Conservation (phyloP, 2,329 filamentous ascomycete species). For the Fusarium sp. region DNA sequence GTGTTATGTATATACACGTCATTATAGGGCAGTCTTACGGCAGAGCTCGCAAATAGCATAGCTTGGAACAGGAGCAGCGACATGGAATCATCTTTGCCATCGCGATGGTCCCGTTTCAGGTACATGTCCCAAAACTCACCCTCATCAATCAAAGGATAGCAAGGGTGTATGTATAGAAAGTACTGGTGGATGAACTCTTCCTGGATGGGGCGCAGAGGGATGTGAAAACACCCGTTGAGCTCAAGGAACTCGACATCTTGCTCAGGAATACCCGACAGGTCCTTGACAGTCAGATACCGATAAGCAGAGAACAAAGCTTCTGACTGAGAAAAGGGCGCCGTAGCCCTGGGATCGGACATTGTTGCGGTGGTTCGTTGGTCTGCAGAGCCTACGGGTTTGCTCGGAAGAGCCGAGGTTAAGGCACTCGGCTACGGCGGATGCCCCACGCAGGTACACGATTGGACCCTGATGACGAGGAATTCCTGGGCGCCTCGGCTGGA, state of each 20-base stretch:
- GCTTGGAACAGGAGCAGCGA: conserved; percentile 23
- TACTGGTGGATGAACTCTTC: conserved; percentile 21
- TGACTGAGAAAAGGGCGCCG: conserved; percentile 12
- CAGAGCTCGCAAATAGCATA: conserved; percentile 39
- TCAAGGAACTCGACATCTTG: conserved; percentile 21
- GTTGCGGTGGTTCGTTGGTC: not conserved
- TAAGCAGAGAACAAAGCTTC: conserved; percentile 15
- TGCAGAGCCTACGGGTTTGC: no score
- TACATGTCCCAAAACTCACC: conserved; percentile 40
- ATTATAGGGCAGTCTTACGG: not conserved
- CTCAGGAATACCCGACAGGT: conserved; percentile 4
- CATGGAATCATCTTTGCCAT: not conserved
- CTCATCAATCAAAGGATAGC: conserved; percentile 32
- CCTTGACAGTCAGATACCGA: conserved; percentile 3
- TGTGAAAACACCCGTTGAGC: conserved; percentile 19
- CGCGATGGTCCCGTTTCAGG: not conserved
- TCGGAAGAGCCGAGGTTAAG: no score
- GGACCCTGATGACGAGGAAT: no score
- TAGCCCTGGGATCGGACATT: conserved; percentile 9
- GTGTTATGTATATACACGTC: fast-evolving
- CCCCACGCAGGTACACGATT: no score
- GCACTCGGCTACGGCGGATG: no score
- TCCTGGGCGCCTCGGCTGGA: no score
- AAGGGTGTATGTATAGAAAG: conserved; percentile 31
- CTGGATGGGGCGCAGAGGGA: conserved; percentile 10